Evolutionary conservation across 108 stramenopile species (phyloP), one percentile per base, ranked within the genome.

Genomic region (Cyclotella sp.): DNA sequence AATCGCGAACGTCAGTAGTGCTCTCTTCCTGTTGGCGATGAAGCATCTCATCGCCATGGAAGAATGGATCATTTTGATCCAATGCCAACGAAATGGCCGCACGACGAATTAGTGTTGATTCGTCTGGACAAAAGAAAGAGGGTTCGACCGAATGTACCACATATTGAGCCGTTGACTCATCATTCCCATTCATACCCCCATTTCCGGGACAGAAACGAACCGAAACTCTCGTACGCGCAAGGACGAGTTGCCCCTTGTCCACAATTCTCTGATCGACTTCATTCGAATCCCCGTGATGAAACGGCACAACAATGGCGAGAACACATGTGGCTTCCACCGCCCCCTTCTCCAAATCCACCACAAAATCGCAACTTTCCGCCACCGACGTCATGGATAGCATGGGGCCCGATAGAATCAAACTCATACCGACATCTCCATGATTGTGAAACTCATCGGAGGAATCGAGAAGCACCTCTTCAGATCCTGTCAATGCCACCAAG

Each of bases 401-500:
- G 0, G 76, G 82, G 0, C 82, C 82, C 18, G 82, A 77, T 21
- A 77, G 29, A 43, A 83, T 69, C 61, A 77, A 68, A 18, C 64
- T 63, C 67, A 63, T 72, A 19, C 52, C 62, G 18, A 47, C 18
- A 28, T 22, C 21, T 16, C 19, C 12, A 62, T 61, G 41, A 42
- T 43, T 62, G 15, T 9, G 0, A 19, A 68, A 29, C 4, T 67
- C 53, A 44, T 60, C 63, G 34, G 34, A 34, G 34, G 34, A 34
- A 57, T 72, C 69, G 19, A 68, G 28, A 0, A 68, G 18, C 12
- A 11, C 70, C 11, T 60, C 72, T 42, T 83, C 82, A 8, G 72
- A 43, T 14, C 82, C 79, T 0, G 91, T 95, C 40, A 92, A 41
- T 42, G 84, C 82, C 26, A 84, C 82, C 3, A 95, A 55, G 14